These are phyloP conservation scores for Russula sp. DNA, from an alignment of 768 basidiomycete genomes.

Conservation along the genomic window DNA sequence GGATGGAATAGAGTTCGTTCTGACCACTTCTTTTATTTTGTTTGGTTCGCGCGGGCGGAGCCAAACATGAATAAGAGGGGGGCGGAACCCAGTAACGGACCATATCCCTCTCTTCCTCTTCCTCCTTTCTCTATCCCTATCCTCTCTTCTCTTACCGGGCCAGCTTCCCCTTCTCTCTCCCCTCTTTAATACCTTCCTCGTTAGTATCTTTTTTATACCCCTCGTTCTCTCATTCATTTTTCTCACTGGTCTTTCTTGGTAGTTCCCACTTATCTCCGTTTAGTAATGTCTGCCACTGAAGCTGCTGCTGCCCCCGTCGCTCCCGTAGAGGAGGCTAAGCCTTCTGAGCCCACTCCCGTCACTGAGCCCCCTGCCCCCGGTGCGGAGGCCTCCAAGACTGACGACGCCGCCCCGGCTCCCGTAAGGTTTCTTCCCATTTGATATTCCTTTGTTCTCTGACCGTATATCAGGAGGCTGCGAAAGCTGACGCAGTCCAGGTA, in stretches of 20 bases:
- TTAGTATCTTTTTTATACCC: background rate
- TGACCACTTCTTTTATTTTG: slow-evolving; percentile 29
- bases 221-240: background rate
- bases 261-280: slow-evolving; percentile 19
- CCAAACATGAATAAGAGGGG: slow-evolving; percentile 36
- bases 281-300: slow-evolving; percentile 76
- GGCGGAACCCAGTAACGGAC: slow-evolving; percentile 26
- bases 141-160: slow-evolving; percentile 27
- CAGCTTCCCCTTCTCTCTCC: slow-evolving; percentile 49
- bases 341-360: slow-evolving; percentile 36
- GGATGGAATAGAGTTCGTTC: slow-evolving; percentile 30
- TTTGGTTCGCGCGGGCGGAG: slow-evolving; percentile 30
- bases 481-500: slow-evolving; percentile 40
- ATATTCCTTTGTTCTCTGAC: slow-evolving; percentile 13
- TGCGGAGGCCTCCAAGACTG: slow-evolving; percentile 39
- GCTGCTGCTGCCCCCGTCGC: slow-evolving; percentile 45
- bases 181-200: slow-evolving; percentile 45
- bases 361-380: slow-evolving; percentile 31
- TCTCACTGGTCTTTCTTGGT: background rate
- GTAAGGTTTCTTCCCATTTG: slow-evolving; percentile 28
- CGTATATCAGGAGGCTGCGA: slow-evolving; percentile 35
- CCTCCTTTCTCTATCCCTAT: slow-evolving; percentile 31
- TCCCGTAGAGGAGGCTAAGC: slow-evolving; percentile 50
- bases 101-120: slow-evolving; percentile 24
- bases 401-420: slow-evolving; percentile 34